phyloP scores from a whole-genome alignment of 2,329 filamentous ascomycete species.

The Sarocladiaceae sp. region DNA sequence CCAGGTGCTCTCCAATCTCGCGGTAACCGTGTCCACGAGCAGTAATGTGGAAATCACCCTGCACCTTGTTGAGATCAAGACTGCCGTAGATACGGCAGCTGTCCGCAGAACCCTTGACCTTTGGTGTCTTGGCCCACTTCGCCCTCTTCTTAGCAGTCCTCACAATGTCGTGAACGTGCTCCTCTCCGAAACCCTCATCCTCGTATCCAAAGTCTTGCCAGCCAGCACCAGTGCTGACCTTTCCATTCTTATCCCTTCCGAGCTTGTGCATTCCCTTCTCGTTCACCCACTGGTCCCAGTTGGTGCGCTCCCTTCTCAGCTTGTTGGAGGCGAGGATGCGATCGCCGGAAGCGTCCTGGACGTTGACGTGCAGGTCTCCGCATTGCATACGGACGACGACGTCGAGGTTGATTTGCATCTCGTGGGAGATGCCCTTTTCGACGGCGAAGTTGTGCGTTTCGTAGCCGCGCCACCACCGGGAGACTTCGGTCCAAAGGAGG shows the following conservation, averaged over 20 bases:
- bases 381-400: slow-evolving; percentile 89
- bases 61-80: slow-evolving; percentile 91
- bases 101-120: slow-evolving; percentile 55
- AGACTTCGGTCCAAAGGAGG: slow-evolving; percentile 73
- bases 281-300: slow-evolving; percentile 78
- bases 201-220: slow-evolving; percentile 36
- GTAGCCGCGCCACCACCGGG: slow-evolving; percentile 76
- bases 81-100: slow-evolving; percentile 88
- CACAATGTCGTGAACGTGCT: slow-evolving; percentile 90
- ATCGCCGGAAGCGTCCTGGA: slow-evolving; percentile 92
- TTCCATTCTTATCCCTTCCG: slow-evolving; percentile 50
- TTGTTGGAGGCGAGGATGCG: slow-evolving; percentile 77
- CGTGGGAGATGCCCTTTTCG: slow-evolving; percentile 83
- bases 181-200: slow-evolving; percentile 69
- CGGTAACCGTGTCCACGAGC: slow-evolving; percentile 93
- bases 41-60: slow-evolving; percentile 97
- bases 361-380: slow-evolving; percentile 86
- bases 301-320: slow-evolving; percentile 72
- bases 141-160: slow-evolving; percentile 60
- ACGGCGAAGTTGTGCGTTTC: slow-evolving; percentile 91
- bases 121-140: slow-evolving; percentile 73
- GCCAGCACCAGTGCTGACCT: slow-evolving; percentile 52
- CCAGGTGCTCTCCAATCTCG: slow-evolving; percentile 72
- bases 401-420: slow-evolving; percentile 92
- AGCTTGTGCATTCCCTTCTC: slow-evolving; percentile 61